These are phyloP conservation scores for Claviceps quebecensis DNA, from an alignment of 2,329 filamentous ascomycete species.

Conservation along the genomic window DNA sequence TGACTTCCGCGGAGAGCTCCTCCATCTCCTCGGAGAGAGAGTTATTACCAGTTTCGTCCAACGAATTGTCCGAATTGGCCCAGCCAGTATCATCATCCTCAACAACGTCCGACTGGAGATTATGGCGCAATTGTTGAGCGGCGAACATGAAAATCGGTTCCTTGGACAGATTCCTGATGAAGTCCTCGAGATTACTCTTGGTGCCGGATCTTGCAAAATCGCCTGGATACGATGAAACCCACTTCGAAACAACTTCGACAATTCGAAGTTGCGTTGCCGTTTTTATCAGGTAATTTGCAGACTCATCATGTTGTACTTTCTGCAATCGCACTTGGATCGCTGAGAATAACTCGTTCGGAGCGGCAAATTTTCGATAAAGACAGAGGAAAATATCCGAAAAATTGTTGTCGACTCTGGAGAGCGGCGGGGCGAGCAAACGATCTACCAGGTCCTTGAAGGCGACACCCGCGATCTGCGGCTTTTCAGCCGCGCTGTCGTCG, in stretches of 20 bases:
- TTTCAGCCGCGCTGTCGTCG: conserved; percentile 45
- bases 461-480: conserved; percentile 36
- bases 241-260: conserved; percentile 72
- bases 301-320: conserved; percentile 49
- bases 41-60: conserved; percentile 21
- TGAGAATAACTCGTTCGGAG: conserved; percentile 63
- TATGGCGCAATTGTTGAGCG: conserved; percentile 70
- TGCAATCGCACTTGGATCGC: conserved; percentile 69
- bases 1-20: conserved; percentile 27
- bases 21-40: conserved; percentile 26
- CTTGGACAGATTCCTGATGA: conserved; percentile 59
- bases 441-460: conserved; percentile 66
- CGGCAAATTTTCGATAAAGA: conserved; percentile 83
- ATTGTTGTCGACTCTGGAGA: conserved; percentile 78
- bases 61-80: conserved; percentile 61
- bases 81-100: conserved; percentile 89
- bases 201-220: conserved; percentile 77
- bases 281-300: conserved; percentile 57
- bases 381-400: conserved; percentile 84
- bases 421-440: conserved; percentile 66
- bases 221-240: conserved; percentile 80
- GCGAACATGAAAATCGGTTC: conserved; percentile 75
- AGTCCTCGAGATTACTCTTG: conserved; percentile 55
- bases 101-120: conserved; percentile 55
- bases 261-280: conserved; percentile 72